Evolutionary conservation across 192 early-diverging fungal species (phyloP).

Genomic region (Coemansia sp.): DNA sequence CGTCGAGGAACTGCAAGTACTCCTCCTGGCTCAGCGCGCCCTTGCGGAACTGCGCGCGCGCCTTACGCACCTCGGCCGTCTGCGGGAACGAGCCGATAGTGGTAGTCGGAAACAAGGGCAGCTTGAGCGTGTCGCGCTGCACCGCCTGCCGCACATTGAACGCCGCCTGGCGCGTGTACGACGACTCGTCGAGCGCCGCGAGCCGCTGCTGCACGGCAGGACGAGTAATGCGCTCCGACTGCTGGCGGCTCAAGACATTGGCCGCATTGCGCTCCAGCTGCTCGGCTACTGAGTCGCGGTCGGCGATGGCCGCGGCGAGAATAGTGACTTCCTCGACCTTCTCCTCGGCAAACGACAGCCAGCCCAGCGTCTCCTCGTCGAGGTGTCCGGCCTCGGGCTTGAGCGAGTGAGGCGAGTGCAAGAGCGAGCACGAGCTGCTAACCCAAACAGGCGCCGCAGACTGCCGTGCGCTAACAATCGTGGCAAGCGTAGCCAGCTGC

Average conservation of each 20-base stretch:
- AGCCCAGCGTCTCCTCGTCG: conserved; percentile 80
- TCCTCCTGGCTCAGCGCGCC: conserved; percentile 66
- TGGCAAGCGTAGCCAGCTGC: conserved; percentile 67
- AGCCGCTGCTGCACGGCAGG: conserved; percentile 77
- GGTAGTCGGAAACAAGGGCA: conserved; percentile 94
- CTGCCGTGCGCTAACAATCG: conserved; percentile 59
- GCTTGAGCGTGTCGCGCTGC: conserved; percentile 76
- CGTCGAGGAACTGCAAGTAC: conserved; percentile 84
- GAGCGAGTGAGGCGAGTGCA: conserved; percentile 91
- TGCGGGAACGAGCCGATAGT: conserved; percentile 99
- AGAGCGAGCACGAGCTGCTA: conserved; percentile 87
- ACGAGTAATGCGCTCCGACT: conserved; percentile 82
- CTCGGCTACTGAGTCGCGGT: conserved; percentile 63
- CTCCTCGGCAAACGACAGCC: conserved; percentile 93
- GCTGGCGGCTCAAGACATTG: conserved; percentile 67
- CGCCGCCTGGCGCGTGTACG: conserved; percentile 72
- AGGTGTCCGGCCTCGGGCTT: conserved; percentile 71
- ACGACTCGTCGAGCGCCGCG: conserved; percentile 64
- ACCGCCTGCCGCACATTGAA: conserved; percentile 71
- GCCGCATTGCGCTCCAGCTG: conserved; percentile 72
- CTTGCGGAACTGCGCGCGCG: conserved; percentile 88
- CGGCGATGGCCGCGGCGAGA: conserved; percentile 61
- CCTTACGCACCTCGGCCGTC: conserved; percentile 92
- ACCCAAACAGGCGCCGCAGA: conserved; percentile 72
- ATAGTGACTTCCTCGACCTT: conserved; percentile 83